Percentiles rank a stretch among this genome's conserved stretches.
These are phyloP conservation scores for Mrakia hoshinonis DNA, from an alignment of 768 basidiomycete species.

Conservation along the genomic window DNA sequence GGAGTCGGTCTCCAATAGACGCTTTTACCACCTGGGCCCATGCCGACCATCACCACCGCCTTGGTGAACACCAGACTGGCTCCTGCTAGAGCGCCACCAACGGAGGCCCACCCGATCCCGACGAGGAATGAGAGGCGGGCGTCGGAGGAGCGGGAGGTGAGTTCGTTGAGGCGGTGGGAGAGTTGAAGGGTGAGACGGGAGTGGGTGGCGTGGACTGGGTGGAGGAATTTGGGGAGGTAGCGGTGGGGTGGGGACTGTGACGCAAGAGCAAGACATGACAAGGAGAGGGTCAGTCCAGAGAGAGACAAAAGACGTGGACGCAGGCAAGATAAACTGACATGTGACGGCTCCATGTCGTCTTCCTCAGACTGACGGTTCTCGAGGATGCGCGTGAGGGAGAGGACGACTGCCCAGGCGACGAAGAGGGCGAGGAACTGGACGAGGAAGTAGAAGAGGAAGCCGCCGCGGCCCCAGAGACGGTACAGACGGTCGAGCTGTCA, in stretches of 20 bases:
- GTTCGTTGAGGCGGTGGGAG: not conserved
- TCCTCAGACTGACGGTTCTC: not conserved
- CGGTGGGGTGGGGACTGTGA: not conserved
- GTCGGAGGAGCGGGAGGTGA: conserved; percentile 9
- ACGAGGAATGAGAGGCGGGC: not conserved
- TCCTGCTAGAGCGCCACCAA: conserved; percentile 19
- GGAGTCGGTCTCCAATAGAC: not conserved
- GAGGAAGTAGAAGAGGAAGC: conserved; percentile 25
- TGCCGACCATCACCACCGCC: conserved; percentile 21
- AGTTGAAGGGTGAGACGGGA: not conserved
- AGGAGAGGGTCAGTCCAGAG: not conserved
- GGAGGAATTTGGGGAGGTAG: conserved; percentile 1
- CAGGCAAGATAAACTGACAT: not conserved
- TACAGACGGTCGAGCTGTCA: conserved; percentile 24
- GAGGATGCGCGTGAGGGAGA: conserved; percentile 5
- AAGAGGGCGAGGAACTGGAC: conserved; percentile 4
- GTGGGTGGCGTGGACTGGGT: not conserved
- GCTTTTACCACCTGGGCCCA: not conserved
- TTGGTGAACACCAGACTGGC: conserved; percentile 20
- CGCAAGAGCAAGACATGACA: not conserved
- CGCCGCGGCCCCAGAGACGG: conserved; percentile 8
- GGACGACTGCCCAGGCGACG: conserved; percentile 1
- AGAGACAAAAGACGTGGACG: not conserved
- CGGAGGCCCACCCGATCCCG: conserved; percentile 19
- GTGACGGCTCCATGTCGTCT: conserved; percentile 12